Evolutionary conservation across 768 basidiomycete species (phyloP), one percentile per base, ranked within the genome.

Genomic region (Amanita subjunquillea): DNA sequence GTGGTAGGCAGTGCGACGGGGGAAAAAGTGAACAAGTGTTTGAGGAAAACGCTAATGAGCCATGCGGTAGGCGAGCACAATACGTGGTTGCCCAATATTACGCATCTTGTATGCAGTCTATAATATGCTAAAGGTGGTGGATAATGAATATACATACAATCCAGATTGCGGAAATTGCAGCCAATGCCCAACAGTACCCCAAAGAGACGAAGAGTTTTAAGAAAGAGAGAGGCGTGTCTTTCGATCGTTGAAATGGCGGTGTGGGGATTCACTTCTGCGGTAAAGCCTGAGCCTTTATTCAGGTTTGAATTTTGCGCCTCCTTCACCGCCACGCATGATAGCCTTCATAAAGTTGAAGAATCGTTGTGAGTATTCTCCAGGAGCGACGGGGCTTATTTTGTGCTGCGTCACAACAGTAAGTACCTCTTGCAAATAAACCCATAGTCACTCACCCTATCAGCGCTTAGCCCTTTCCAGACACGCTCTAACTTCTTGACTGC

Each of bases 311-410:
- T 64, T 63, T 55, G 65, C 71, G 13, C 76, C 79, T 20, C 85
- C 85, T 41, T 73, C 87, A 7, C 90, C 89, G 20, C 87, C 86
- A 2, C 83, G 80, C 83, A 92, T 90, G 60, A 85, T 76, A 22
- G 87, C 85, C 63, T 81, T 83, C 83, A 93, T 85, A 60, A 93
- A 93, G 23, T 73, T 54, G 66, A 89, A 84, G 76, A 99, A 98
- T 42, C 96, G 81, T 36, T 89, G 80, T 3, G 82, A 86, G 63
- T 99, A 98, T 59, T 94, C 89, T 6, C 68, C 59, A 0, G 96
- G 92, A 2, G 86, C 85, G 2, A 97, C 91, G 5, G 94, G 91
- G 49, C 91, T 94, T 59, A 98, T 98, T 64, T 89, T 94, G 62
- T 93, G 91, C 92, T 96, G 58, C 12, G 63, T 45, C 27, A 36